phyloP scores from a whole-genome alignment of 2,329 filamentous ascomycete species.

The Ceratocystis diversiconidia region DNA sequence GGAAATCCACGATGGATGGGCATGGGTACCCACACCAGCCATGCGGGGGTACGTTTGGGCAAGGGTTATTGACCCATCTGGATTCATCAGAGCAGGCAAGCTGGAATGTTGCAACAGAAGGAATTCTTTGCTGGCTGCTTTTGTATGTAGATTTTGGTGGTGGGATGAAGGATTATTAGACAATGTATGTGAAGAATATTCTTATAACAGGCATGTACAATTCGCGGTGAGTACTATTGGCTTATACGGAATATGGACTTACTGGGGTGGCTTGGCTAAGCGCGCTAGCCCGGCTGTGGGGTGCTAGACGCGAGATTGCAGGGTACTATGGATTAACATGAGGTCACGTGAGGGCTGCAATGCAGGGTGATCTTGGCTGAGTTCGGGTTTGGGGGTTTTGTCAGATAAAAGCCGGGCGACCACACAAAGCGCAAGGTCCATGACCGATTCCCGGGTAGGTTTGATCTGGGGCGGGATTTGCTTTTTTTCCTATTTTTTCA shows the following conservation, averaged over 20 bases:
- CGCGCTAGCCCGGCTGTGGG: too few species aligned
- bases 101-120: neutral
- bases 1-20: neutral
- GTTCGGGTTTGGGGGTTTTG: neutral
- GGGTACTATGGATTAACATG: too few species aligned
- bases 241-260: too few species aligned
- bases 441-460: neutral
- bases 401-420: neutral
- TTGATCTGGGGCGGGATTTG: neutral
- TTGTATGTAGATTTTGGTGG: too few species aligned
- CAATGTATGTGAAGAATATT: neutral
- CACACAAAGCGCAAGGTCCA: neutral
- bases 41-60: neutral
- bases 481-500: neutral
- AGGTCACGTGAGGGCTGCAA: neutral
- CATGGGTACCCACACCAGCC: neutral
- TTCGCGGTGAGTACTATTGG: neutral
- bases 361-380: too few species aligned
- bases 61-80: neutral
- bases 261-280: too few species aligned
- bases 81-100: neutral
- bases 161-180: too few species aligned
- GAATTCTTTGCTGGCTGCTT: neutral
- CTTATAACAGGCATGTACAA: neutral
- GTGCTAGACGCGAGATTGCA: too few species aligned